Conservation (phyloP, 106 monocot species). For the Iris macrosiphon region DNA sequence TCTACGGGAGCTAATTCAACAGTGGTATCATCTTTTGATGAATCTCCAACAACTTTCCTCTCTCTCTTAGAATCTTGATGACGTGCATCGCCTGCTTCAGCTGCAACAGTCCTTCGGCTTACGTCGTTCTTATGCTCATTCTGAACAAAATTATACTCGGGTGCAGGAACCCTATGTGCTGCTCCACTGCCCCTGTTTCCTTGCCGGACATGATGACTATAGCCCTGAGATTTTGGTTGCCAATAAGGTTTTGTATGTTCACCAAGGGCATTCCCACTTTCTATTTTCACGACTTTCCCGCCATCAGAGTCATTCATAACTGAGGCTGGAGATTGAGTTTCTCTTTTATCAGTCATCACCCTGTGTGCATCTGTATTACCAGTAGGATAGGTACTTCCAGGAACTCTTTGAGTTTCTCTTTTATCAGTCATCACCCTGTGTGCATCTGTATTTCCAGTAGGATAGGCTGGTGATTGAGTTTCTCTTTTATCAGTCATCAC, state of each 20-base stretch:
- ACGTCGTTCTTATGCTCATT: neutral
- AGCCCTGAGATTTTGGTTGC: conserved; percentile 6
- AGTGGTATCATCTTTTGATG: conserved; percentile 1
- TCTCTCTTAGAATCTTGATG: neutral
- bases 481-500: too few species aligned
- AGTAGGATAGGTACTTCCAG: too few species aligned
- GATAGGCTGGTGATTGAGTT: neutral
- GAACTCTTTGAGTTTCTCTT: neutral
- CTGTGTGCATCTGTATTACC: neutral
- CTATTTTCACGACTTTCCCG: neutral
- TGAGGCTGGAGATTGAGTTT: neutral
- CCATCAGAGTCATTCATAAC: neutral
- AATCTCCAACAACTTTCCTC: neutral
- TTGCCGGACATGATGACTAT: neutral
- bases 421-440: neutral
- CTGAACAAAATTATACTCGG: too few species aligned
- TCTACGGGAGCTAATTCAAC: neutral
- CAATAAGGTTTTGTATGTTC: conserved; percentile 4
- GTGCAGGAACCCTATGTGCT: neutral
- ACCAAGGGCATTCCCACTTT: neutral
- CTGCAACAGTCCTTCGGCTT: neutral
- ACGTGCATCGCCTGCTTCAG: neutral
- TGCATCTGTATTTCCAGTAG: neutral
- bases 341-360: neutral
- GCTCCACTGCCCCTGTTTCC: neutral